Conservation (phyloP, 2,329 filamentous ascomycete species). For the Hymenoscyphus fraxineus region DNA sequence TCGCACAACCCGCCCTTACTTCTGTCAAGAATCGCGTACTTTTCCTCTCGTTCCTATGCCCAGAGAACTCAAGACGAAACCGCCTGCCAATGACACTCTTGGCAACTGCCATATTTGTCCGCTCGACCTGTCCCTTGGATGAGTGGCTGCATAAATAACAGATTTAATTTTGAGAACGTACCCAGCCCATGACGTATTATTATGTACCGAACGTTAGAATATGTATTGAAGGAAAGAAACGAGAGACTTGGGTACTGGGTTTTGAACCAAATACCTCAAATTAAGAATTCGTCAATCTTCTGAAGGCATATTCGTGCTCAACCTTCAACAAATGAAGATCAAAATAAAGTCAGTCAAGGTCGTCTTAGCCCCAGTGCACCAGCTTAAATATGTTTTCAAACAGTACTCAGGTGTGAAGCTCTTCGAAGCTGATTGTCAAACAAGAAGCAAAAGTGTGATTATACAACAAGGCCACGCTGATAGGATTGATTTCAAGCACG, state of each 20-base stretch:
- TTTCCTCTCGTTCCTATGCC: slow-evolving; percentile 55
- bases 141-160: slow-evolving; percentile 8
- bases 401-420: background rate
- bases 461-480: background rate
- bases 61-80: slow-evolving; percentile 78
- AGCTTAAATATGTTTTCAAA: background rate
- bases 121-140: slow-evolving; percentile 26
- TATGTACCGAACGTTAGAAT: slow-evolving; percentile 10
- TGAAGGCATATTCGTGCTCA: slow-evolving; percentile 1
- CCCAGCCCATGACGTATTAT: slow-evolving; percentile 32
- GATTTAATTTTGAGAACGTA: slow-evolving; percentile 15
- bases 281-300: background rate
- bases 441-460: background rate
- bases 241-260: background rate
- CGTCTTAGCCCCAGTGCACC: background rate
- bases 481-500: background rate
- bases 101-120: slow-evolving; percentile 49
- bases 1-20: slow-evolving; percentile 76
- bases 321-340: slow-evolving; percentile 3
- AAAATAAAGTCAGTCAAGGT: background rate
- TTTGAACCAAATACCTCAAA: background rate
- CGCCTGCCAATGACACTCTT: slow-evolving; percentile 62
- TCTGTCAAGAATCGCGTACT: slow-evolving; percentile 79
- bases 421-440: background rate
- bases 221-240: background rate